Conservation (phyloP, 805 yeast genomes). For the Candida maesae region DNA sequence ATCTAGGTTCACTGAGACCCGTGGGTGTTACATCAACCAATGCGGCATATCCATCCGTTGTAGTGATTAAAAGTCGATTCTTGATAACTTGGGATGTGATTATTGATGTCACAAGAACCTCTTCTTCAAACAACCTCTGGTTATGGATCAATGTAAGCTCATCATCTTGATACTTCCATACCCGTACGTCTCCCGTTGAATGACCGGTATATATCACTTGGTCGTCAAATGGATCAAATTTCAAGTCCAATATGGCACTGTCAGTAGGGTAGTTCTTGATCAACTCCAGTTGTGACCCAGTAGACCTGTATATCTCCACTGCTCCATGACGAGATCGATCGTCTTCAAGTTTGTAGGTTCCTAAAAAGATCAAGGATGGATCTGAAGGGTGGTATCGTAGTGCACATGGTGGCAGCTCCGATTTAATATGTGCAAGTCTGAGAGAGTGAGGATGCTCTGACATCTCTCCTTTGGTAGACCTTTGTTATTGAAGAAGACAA, state of each 20-base stretch:
- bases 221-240: constrained; percentile 54
- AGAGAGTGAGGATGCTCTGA: constrained; percentile 3
- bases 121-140: constrained; percentile 44
- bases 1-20: constrained; percentile 26
- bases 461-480: not conserved
- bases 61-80: constrained; percentile 47
- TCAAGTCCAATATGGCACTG: constrained; percentile 76
- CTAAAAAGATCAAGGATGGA: constrained; percentile 50
- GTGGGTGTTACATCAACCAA: constrained; percentile 31
- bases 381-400: constrained; percentile 55
- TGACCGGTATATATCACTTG: constrained; percentile 58
- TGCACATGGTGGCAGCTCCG: constrained; percentile 82
- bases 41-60: constrained; percentile 63
- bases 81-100: constrained; percentile 46
- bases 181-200: constrained; percentile 68
- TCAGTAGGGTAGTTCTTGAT: constrained; percentile 32
- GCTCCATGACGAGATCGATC: constrained; percentile 63
- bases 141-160: constrained; percentile 25
- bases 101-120: constrained; percentile 58
- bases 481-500: not conserved
- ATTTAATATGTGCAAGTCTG: constrained; percentile 29
- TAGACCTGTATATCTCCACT: constrained; percentile 37
- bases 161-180: constrained; percentile 50
- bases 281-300: constrained; percentile 21
- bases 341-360: constrained; percentile 75